Conservation (phyloP, 1,284 basidiomycete species). For the Ganoderma sinense region DNA sequence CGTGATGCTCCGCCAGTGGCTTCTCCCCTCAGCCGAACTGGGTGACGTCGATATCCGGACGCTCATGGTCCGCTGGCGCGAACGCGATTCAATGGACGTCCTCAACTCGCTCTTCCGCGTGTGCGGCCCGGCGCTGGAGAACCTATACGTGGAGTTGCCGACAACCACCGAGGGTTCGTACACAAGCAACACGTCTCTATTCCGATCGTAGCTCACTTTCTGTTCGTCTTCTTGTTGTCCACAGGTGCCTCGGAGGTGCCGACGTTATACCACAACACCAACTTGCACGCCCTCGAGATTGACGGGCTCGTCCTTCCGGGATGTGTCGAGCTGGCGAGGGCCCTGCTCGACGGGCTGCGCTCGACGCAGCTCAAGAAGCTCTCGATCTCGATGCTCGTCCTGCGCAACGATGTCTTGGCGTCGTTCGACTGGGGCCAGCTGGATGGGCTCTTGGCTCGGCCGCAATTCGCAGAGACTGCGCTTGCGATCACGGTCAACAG, state of each 20-base stretch:
- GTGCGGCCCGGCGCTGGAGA: conserved; percentile 26
- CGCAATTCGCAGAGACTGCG: conserved; percentile 16
- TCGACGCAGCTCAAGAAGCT: conserved; percentile 25
- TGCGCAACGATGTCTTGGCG: conserved; percentile 22
- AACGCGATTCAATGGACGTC: conserved; percentile 24
- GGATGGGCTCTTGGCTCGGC: conserved; percentile 20
- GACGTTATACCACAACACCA: conserved; percentile 21
- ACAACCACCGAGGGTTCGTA: conserved; percentile 25
- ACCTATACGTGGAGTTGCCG: conserved; percentile 29
- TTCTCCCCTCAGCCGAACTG: conserved; percentile 22
- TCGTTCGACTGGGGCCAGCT: conserved; percentile 31
- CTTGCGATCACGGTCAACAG: conserved; percentile 29
- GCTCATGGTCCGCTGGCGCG: conserved; percentile 29
- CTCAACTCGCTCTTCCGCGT: conserved; percentile 28
- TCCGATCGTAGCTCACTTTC: not conserved
- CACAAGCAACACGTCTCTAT: not conserved
- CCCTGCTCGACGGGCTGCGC: conserved; percentile 18
- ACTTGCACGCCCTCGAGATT: conserved; percentile 26
- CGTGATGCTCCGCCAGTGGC: conserved; percentile 25
- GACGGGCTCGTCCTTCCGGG: conserved; percentile 32
- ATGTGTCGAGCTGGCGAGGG: conserved; percentile 20
- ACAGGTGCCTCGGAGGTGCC: conserved; percentile 18
- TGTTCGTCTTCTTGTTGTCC: not conserved
- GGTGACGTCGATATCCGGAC: conserved; percentile 21
- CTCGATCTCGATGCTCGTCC: conserved; percentile 27